These are phyloP conservation scores for Fusarium miscanthi DNA, from an alignment of 2,329 filamentous ascomycete genomes.

Conservation along the genomic window DNA sequence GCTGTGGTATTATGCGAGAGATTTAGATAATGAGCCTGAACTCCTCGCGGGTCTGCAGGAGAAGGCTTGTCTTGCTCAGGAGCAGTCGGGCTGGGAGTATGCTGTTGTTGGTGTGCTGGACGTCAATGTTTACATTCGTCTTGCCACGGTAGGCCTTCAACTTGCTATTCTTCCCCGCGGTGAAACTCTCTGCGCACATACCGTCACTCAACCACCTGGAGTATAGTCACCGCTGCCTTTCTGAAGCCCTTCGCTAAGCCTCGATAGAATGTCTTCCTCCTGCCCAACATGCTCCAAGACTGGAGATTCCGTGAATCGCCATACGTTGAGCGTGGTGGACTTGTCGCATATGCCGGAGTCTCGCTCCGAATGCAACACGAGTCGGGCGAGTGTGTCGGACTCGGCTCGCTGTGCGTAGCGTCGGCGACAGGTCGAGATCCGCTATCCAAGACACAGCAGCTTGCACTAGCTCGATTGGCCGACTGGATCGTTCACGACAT, in stretches of 20 bases:
- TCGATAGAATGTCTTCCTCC: conserved; percentile 51
- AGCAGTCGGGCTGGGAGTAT: conserved; percentile 58
- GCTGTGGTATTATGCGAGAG: conserved; percentile 58
- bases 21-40: conserved; percentile 53
- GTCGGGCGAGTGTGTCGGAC: conserved; percentile 52
- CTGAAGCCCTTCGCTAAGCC: background rate
- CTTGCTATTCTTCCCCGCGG: conserved; percentile 56
- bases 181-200: conserved; percentile 59
- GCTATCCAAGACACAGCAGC: conserved; percentile 46
- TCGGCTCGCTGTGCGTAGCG: conserved; percentile 58
- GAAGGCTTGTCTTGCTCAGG: conserved; percentile 54
- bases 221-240: conserved; percentile 26
- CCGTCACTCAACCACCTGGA: conserved; percentile 50
- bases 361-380: conserved; percentile 54
- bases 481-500: conserved; percentile 55
- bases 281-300: conserved; percentile 56
- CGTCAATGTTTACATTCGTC: conserved; percentile 55
- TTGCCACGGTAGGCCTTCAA: conserved; percentile 55
- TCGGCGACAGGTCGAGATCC: conserved; percentile 49
- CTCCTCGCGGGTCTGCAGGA: conserved; percentile 55
- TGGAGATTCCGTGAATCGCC: conserved; percentile 58
- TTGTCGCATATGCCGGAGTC: conserved; percentile 56
- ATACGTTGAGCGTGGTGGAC: conserved; percentile 53
- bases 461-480: conserved; percentile 42
- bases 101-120: conserved; percentile 58